Percentiles rank a stretch among this genome's conserved stretches.
phyloP scores from a whole-genome alignment of 495 filamentous ascomycete genomes.

The Hypoxylon lienhwacheense region DNA sequence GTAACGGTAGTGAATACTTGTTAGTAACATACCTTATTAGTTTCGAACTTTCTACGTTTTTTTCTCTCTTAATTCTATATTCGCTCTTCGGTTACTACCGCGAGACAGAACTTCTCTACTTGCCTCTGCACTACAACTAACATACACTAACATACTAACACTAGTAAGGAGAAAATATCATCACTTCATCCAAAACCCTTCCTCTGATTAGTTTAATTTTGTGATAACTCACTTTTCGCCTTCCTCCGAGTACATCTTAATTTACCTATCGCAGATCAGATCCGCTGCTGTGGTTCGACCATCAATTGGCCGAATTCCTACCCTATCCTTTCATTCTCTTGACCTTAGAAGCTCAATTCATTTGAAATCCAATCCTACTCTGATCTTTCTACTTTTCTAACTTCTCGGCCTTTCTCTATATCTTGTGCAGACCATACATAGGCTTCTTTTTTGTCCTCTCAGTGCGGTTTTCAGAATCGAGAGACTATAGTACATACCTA shows the following conservation, averaged over 20 bases:
- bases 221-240: background rate
- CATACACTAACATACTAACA: no score
- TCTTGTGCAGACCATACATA: background rate
- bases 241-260: no score
- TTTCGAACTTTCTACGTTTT: no score
- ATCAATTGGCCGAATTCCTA: constrained; percentile 21
- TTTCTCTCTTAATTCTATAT: no score
- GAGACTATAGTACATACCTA: no score
- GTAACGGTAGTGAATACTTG: no score
- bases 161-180: constrained; percentile 1
- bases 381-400: constrained; percentile 4
- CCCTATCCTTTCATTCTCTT: background rate
- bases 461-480: no score
- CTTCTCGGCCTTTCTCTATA: no score
- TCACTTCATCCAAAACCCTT: constrained; percentile 9
- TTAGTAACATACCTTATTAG: no score
- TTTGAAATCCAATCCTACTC: no score
- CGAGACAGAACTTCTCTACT: background rate
- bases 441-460: background rate
- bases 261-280: constrained; percentile 6
- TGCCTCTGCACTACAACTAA: no score
- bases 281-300: constrained; percentile 5
- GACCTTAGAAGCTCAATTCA: constrained; percentile 10
- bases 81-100: no score
- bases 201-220: constrained; percentile 4